Percentiles rank a stretch among this genome's conserved stretches.
Conservation (phyloP, 495 filamentous ascomycete genomes). For the Geoglossum glabrum region DNA sequence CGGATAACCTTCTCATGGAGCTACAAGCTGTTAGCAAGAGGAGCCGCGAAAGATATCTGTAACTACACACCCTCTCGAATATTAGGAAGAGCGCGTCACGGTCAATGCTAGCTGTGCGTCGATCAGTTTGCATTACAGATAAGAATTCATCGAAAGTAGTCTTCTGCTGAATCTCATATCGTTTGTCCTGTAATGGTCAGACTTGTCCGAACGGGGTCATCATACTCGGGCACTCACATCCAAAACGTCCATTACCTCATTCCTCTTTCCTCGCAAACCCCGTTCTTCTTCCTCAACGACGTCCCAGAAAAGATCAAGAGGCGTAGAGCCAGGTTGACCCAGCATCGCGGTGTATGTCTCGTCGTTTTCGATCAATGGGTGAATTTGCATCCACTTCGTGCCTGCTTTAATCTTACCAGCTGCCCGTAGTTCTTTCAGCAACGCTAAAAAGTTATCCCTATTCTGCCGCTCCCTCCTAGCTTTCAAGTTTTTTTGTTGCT, state of each 20-base stretch:
- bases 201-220: constrained; percentile 9
- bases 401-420: constrained; percentile 77
- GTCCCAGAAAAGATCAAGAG: constrained; percentile 96
- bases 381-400: constrained; percentile 72
- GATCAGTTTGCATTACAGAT: constrained; percentile 55
- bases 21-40: background rate
- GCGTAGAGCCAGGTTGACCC: constrained; percentile 69
- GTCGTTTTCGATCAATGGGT: constrained; percentile 60
- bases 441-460: constrained; percentile 54
- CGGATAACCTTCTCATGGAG: background rate
- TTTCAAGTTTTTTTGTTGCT: constrained; percentile 65
- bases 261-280: constrained; percentile 56
- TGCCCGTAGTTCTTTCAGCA: constrained; percentile 52
- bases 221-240: constrained; percentile 39
- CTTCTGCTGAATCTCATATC: constrained; percentile 68
- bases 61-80: constrained; percentile 54
- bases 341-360: constrained; percentile 68
- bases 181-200: constrained; percentile 45
- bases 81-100: constrained; percentile 53
- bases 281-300: constrained; percentile 84
- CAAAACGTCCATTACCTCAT: constrained; percentile 74
- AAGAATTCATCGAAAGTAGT: constrained; percentile 80
- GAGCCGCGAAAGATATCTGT: too few species aligned
- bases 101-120: constrained; percentile 66
- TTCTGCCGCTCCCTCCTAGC: constrained; percentile 65